Conservation (phyloP, 2,329 filamentous ascomycete genomes). For the Apiospora phragmitis region DNA sequence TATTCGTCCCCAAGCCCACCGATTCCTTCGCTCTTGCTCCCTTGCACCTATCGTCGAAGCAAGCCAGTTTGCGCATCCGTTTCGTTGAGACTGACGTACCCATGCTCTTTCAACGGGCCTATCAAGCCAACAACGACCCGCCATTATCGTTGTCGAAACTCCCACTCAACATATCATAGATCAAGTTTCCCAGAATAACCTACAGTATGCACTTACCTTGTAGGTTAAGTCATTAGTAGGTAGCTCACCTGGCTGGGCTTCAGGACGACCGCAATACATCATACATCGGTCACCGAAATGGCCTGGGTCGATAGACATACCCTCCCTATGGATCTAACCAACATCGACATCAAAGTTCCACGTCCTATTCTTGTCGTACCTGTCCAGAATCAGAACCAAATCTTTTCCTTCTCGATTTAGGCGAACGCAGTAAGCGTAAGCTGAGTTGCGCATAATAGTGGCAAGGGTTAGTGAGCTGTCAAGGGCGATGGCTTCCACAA, state of each 20-base stretch:
- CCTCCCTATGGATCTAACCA: background rate
- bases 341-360: background rate
- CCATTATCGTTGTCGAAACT: background rate
- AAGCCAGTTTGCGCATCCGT: background rate
- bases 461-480: constrained; percentile 6
- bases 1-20: constrained; percentile 12
- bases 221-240: background rate
- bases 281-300: constrained; percentile 4
- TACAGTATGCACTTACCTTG: background rate
- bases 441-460: background rate
- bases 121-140: background rate
- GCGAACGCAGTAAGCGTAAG: background rate
- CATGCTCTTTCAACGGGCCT: background rate
- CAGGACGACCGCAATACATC: background rate
- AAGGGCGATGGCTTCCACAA: background rate
- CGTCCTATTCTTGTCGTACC: background rate
- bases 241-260: background rate
- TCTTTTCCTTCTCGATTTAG: background rate
- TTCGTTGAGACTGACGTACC: background rate
- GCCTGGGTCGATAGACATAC: background rate
- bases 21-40: background rate
- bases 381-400: background rate
- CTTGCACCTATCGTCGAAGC: constrained; percentile 13
- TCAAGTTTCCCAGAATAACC: background rate
- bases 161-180: background rate